phyloP scores from a whole-genome alignment of 345 rosid genomes.

The Pistacia atlantica region DNA sequence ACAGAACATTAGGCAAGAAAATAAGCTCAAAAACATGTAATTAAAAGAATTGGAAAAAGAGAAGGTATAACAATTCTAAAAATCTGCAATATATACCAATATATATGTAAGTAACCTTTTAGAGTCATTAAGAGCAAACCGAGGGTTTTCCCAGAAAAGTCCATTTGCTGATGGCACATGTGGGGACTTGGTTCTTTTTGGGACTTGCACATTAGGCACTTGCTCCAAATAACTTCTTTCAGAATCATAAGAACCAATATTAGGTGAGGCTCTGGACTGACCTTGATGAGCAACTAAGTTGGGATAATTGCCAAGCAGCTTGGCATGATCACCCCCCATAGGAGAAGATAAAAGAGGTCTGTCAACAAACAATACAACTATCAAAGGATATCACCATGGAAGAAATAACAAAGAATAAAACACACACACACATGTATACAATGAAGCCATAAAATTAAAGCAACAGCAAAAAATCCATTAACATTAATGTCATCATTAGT shows the following conservation, averaged over 20 bases:
- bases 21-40: slow-evolving; percentile 16
- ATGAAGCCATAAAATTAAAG: slow-evolving; percentile 3
- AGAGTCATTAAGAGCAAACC: slow-evolving; percentile 39
- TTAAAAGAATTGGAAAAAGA: background rate
- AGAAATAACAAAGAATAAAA: background rate
- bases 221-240: slow-evolving; percentile 29
- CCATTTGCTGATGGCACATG: slow-evolving; percentile 31
- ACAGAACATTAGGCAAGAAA: slow-evolving; percentile 41
- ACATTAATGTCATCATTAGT: background rate
- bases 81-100: background rate
- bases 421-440: background rate
- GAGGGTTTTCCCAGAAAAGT: slow-evolving; percentile 32
- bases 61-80: background rate
- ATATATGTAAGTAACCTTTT: slow-evolving; percentile 42
- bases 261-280: slow-evolving; percentile 32
- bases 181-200: slow-evolving; percentile 50
- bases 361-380: slow-evolving; percentile 14
- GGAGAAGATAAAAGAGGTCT: slow-evolving; percentile 50
- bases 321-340: slow-evolving; percentile 37
- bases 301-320: slow-evolving; percentile 34
- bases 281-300: slow-evolving; percentile 37
- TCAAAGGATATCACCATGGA: slow-evolving; percentile 8
- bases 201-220: slow-evolving; percentile 39
- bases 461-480: background rate
- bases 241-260: slow-evolving; percentile 30